A percentile compares a stretch with the other conserved stretches of the same genome.
Conservation (phyloP, 768 basidiomycete genomes). For the Leccinum truebloodii region DNA sequence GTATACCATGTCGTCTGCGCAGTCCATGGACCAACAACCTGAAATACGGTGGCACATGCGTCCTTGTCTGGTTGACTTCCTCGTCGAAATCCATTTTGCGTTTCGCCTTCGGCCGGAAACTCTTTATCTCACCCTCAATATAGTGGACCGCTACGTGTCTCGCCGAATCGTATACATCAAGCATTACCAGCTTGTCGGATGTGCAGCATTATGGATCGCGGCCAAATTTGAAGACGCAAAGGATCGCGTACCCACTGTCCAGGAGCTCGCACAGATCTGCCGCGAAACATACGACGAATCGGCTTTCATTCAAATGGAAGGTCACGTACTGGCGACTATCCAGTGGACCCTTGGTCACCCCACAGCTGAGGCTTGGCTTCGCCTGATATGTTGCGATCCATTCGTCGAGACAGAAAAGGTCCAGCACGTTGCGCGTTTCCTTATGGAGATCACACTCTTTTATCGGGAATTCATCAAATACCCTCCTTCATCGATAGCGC, state of each 20-base stretch:
- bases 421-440: slow-evolving; percentile 93
- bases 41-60: slow-evolving; percentile 99
- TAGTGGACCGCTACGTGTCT: slow-evolving; percentile 98
- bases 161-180: slow-evolving; percentile 98
- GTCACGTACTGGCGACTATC: slow-evolving; percentile 93
- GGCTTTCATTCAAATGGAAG: slow-evolving; percentile 99
- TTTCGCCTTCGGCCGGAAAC: slow-evolving; percentile 98
- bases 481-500: slow-evolving; percentile 82
- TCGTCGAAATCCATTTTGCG: slow-evolving; percentile 97
- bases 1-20: no score
- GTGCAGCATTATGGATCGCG: slow-evolving; percentile 98
- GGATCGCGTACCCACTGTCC: slow-evolving; percentile 94
- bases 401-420: slow-evolving; percentile 84
- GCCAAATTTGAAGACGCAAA: slow-evolving; percentile 99
- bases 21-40: slow-evolving; percentile 99
- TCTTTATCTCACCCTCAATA: slow-evolving; percentile 96
- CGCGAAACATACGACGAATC: slow-evolving; percentile 96
- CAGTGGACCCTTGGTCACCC: slow-evolving; percentile 97
- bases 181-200: slow-evolving; percentile 99
- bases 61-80: slow-evolving; percentile 96
- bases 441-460: slow-evolving; percentile 99
- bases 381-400: slow-evolving; percentile 75
- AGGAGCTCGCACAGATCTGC: slow-evolving; percentile 93
- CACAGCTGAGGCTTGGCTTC: slow-evolving; percentile 96
- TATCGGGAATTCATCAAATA: slow-evolving; percentile 93